These are phyloP conservation scores for Phragmites australis DNA, from an alignment of 176 grass and related monocot genomes.

Conservation along the genomic window DNA sequence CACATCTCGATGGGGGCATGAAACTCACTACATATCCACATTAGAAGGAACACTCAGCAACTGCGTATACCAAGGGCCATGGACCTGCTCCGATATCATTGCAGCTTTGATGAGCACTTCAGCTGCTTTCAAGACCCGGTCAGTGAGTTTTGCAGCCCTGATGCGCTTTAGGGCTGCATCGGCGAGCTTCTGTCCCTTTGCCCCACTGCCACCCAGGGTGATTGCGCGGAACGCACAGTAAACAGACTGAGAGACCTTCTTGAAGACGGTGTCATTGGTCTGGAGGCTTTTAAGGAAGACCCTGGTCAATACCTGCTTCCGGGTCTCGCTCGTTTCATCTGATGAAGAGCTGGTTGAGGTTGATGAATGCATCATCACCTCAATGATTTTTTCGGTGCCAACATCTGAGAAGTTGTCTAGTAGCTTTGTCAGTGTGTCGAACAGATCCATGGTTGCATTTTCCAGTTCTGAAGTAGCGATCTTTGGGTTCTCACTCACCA, in stretches of 20 bases:
- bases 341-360: slow-evolving; percentile 20
- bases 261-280: slow-evolving; percentile 58
- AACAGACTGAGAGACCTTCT: slow-evolving; percentile 66
- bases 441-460: slow-evolving; percentile 37
- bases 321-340: slow-evolving; percentile 38
- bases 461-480: slow-evolving; percentile 49
- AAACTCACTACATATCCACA: slow-evolving; percentile 9
- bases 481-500: slow-evolving; percentile 55
- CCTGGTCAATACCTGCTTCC: slow-evolving; percentile 69
- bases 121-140: slow-evolving; percentile 45
- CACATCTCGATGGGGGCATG: background rate
- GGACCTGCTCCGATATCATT: slow-evolving; percentile 59
- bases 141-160: slow-evolving; percentile 50
- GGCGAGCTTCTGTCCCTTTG: slow-evolving; percentile 56
- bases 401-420: slow-evolving; percentile 57
- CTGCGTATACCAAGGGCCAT: slow-evolving; percentile 72
- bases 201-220: slow-evolving; percentile 53
- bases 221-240: slow-evolving; percentile 68
- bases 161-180: slow-evolving; percentile 60
- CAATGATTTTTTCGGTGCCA: slow-evolving; percentile 67
- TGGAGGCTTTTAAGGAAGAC: slow-evolving; percentile 87
- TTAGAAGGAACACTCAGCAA: slow-evolving; percentile 34
- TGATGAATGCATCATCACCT: slow-evolving; percentile 47
- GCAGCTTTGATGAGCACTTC: slow-evolving; percentile 50
- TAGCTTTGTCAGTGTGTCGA: slow-evolving; percentile 47